These are phyloP conservation scores for Camellia japonica DNA, from an alignment of 148 eudicot genomes.

Conservation along the genomic window DNA sequence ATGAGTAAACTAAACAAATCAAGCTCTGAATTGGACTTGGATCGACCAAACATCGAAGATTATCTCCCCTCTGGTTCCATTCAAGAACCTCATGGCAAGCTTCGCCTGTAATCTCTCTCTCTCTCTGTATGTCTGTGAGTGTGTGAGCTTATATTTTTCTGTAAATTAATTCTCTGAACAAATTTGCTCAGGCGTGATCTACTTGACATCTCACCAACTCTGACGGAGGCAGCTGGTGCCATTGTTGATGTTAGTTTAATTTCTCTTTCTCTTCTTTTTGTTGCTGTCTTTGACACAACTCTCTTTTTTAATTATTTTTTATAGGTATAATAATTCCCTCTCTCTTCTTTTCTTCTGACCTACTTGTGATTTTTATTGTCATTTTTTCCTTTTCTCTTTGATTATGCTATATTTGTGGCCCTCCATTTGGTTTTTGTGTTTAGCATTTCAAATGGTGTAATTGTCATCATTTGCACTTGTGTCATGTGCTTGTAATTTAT, in stretches of 20 bases:
- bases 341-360: background rate
- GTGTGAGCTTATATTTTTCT: background rate
- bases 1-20: slow-evolving; percentile 37
- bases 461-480: background rate
- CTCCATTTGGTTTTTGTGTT: background rate
- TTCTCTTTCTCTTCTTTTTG: background rate
- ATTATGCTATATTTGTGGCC: background rate
- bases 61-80: slow-evolving; percentile 77
- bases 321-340: too few relatives aligned
- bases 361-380: background rate
- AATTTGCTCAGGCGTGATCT: slow-evolving; percentile 60
- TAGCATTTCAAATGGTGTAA: background rate
- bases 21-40: slow-evolving; percentile 72
- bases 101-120: slow-evolving; percentile 54
- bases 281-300: too few relatives aligned
- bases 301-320: too few relatives aligned
- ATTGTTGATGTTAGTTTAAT: slow-evolving; percentile 71
- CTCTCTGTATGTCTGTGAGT: background rate
- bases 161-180: slow-evolving; percentile 11
- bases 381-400: background rate
- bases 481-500: background rate
- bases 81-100: slow-evolving; percentile 61
- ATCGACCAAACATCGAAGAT: slow-evolving; percentile 89
- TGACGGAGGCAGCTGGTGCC: slow-evolving; percentile 96
- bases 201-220: slow-evolving; percentile 84